Conservation (phyloP, 495 filamentous ascomycete species). For the Margaritispora aquatica region DNA sequence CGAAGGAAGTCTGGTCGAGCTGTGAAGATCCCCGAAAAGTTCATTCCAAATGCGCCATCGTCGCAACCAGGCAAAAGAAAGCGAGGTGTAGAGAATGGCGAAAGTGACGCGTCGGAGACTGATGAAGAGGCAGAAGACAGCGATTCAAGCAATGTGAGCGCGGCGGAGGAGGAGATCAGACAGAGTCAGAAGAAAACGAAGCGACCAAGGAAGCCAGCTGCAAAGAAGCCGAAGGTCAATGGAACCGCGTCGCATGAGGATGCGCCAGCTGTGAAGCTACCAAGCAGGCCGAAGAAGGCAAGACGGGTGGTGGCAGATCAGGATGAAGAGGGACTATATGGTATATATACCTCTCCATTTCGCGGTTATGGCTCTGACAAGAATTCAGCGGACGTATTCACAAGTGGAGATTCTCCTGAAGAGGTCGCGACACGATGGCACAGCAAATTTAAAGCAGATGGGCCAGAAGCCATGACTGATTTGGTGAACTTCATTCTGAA, state of each 20-base stretch:
- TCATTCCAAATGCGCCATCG: conserved; percentile 41
- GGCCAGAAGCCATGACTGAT: conserved; percentile 64
- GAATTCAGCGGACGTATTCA: conserved; percentile 40
- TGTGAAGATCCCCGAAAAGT: conserved; percentile 65
- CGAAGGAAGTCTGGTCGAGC: conserved; percentile 79
- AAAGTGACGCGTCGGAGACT: conserved; percentile 29
- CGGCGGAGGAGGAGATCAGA: conserved; percentile 40
- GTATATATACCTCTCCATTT: conserved; percentile 38
- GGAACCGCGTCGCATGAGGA: conserved; percentile 35
- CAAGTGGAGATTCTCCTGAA: conserved; percentile 59
- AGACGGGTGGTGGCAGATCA: conserved; percentile 39
- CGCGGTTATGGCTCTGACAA: conserved; percentile 3
- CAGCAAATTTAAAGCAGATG: conserved; percentile 60
- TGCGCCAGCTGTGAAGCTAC: conserved; percentile 44
- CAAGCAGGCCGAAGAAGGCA: conserved; percentile 56
- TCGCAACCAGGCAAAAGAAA: conserved; percentile 40
- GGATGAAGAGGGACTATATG: conserved; percentile 67
- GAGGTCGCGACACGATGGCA: conserved; percentile 81
- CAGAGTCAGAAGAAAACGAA: conserved; percentile 33
- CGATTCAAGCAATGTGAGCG: conserved; percentile 26
- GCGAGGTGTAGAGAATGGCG: conserved; percentile 34
- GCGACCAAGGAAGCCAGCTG: conserved; percentile 49
- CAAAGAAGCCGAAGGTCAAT: conserved; percentile 73
- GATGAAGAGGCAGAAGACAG: conserved; percentile 37
- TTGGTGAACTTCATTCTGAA: conserved; percentile 85